phyloP scores from a whole-genome alignment of 1,284 basidiomycete species.

The Apiotrichum porosum region DNA sequence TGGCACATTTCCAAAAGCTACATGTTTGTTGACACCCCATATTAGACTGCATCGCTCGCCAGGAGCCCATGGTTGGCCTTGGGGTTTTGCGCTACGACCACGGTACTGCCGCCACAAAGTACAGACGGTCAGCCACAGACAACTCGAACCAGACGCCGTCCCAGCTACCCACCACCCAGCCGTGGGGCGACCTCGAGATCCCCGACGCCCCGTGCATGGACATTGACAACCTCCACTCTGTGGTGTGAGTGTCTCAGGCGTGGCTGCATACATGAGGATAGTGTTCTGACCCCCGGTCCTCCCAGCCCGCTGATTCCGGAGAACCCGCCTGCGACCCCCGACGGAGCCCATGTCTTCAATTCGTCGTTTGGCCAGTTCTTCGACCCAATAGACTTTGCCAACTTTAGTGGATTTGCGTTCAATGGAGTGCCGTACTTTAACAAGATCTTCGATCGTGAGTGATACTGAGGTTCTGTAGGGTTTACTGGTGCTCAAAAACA shows the following conservation, averaged over 20 bases:
- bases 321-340: slow-evolving; percentile 16
- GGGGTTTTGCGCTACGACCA: slow-evolving; percentile 27
- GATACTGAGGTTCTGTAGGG: too few relatives aligned
- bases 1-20: too few relatives aligned
- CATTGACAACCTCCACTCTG: slow-evolving; percentile 4
- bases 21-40: not conserved
- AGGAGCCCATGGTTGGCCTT: not conserved
- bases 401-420: slow-evolving; percentile 26
- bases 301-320: slow-evolving; percentile 29
- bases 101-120: not conserved
- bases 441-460: too few relatives aligned
- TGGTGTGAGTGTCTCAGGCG: too few relatives aligned
- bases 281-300: too few relatives aligned
- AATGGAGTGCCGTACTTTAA: slow-evolving; percentile 37
- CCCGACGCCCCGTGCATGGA: slow-evolving; percentile 5
- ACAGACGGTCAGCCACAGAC: not conserved
- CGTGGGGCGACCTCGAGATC: slow-evolving; percentile 19
- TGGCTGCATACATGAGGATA: too few relatives aligned
- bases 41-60: slow-evolving; percentile 6
- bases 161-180: slow-evolving; percentile 11
- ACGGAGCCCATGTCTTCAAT: slow-evolving; percentile 19
- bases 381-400: slow-evolving; percentile 16
- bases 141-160: not conserved
- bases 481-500: too few relatives aligned
- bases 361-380: slow-evolving; percentile 20